These are phyloP conservation scores for Gillenia trifoliata DNA, from an alignment of 306 rosid genomes.

Conservation along the genomic window DNA sequence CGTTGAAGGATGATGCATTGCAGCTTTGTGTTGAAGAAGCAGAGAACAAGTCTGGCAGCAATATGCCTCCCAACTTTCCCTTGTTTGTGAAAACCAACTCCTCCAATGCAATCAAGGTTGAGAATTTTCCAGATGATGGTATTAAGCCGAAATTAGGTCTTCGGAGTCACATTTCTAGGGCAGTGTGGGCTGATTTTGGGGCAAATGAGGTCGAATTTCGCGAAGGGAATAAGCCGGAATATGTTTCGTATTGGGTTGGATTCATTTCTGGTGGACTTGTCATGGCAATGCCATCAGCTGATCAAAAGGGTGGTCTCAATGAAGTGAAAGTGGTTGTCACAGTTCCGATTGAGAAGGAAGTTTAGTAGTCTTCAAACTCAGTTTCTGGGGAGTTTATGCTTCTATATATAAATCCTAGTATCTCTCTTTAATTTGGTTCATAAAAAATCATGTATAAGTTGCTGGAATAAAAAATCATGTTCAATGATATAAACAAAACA, in stretches of 20 bases:
- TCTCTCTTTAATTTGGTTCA: background rate
- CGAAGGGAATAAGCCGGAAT: conserved; percentile 31
- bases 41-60: conserved; percentile 20
- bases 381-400: background rate
- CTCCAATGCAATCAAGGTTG: conserved; percentile 15
- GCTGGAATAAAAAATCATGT: background rate
- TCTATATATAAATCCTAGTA: background rate
- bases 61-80: conserved; percentile 18
- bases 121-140: conserved; percentile 16
- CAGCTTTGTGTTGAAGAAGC: conserved; percentile 37
- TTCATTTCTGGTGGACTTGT: conserved; percentile 21
- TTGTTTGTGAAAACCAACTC: conserved; percentile 17
- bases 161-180: background rate
- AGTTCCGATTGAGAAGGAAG: background rate
- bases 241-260: conserved; percentile 50
- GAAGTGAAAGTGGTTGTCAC: conserved; percentile 21
- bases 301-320: conserved; percentile 11
- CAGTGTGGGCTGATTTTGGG: conserved; percentile 44
- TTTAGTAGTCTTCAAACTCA: background rate
- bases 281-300: conserved; percentile 21
- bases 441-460: background rate
- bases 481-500: background rate
- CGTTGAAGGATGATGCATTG: conserved; percentile 18
- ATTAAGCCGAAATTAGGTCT: background rate
- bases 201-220: conserved; percentile 31